Base-by-base conservation (phyloP, 2,329 filamentous ascomycete genomes). In the Furcasterigmium sp. region DNA sequence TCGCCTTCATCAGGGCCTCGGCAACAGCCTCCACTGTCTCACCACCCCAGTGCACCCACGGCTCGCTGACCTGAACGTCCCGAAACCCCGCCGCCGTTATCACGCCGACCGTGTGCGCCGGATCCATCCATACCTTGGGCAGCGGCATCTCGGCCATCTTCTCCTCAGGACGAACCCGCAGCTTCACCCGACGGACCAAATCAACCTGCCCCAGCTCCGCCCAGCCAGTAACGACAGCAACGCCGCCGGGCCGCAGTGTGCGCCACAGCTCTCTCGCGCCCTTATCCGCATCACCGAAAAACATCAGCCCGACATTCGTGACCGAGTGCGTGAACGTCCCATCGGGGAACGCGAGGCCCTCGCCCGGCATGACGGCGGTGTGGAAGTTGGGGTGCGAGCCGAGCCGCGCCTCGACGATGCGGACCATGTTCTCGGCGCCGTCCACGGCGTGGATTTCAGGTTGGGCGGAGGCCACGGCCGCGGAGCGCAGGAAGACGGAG, bases 281-380 rank as follows among this genome's bases (percentile, higher is more conserved):
- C 19, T 53, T 55, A 4, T 57, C 47, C 0, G 57, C 55, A 42
- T 56, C 51, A 0, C 44, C 26, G 34, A 61, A 64, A 47, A 66
- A 65, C 43, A 67, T 53, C 37, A 69, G 56, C 7, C 60, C 64
- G 25, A 69, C 60, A 49, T 64, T 67, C 5, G 60, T 68, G 42
- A 69, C 53, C 4, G 53, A 57, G 49, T 64, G 60, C 0, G 58
- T 60, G 51, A 69, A 69, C 19, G 50, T 53, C 4, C 53, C 49
- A 42, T 64, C 58, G 3, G 47, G 43, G 30, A 58, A 59, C 5
- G 25, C 15, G 15, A 59, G 49, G 2, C 42, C n/a, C 41, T 59
- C 56, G 25, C 52, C 57, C 1, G 44, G 36, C 51, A 55, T 56
- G 15, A 47, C 46, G 11, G 37, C 41, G 4, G 37, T 17, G 4